A percentile compares a stretch with the other conserved stretches of the same genome.
phyloP scores from a whole-genome alignment of 2,329 filamentous ascomycete genomes.

The Aureobasidium sp. region DNA sequence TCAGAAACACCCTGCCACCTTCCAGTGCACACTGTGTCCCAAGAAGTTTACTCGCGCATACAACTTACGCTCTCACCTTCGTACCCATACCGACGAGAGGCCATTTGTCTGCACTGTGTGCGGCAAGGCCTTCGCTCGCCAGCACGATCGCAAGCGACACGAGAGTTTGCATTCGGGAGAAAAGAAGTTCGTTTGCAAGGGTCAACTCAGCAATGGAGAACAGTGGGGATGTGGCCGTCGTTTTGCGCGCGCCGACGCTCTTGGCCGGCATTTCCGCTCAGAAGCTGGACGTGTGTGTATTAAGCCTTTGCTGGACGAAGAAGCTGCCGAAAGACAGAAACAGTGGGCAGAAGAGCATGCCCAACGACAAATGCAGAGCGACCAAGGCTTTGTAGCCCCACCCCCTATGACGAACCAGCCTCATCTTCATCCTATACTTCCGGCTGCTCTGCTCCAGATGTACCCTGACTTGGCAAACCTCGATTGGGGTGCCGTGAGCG shows the following conservation, averaged over 20 bases:
- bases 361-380: constrained; percentile 54
- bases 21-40: constrained; percentile 86
- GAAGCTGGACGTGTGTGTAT: constrained; percentile 95
- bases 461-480: constrained; percentile 88
- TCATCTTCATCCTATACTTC: constrained; percentile 49
- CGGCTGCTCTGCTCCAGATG: constrained; percentile 78
- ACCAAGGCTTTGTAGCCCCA: constrained; percentile 31
- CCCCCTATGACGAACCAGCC: constrained; percentile 29
- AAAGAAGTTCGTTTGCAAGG: constrained; percentile 97
- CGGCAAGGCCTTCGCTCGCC: constrained; percentile 91
- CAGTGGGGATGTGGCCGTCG: constrained; percentile 89
- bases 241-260: constrained; percentile 89
- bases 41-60: constrained; percentile 98
- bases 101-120: constrained; percentile 97
- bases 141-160: constrained; percentile 95
- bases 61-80: constrained; percentile 87
- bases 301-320: constrained; percentile 92
- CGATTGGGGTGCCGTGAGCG: constrained; percentile 55
- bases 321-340: constrained; percentile 73
- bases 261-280: constrained; percentile 78
- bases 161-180: constrained; percentile 94
- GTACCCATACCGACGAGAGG: constrained; percentile 93
- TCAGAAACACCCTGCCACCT: constrained; percentile 95
- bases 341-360: constrained; percentile 50
- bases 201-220: constrained; percentile 71